Evolutionary conservation across 139 green algal species (phyloP), one percentile per base, ranked within the genome.

Genomic region (Micractinium sp.): DNA sequence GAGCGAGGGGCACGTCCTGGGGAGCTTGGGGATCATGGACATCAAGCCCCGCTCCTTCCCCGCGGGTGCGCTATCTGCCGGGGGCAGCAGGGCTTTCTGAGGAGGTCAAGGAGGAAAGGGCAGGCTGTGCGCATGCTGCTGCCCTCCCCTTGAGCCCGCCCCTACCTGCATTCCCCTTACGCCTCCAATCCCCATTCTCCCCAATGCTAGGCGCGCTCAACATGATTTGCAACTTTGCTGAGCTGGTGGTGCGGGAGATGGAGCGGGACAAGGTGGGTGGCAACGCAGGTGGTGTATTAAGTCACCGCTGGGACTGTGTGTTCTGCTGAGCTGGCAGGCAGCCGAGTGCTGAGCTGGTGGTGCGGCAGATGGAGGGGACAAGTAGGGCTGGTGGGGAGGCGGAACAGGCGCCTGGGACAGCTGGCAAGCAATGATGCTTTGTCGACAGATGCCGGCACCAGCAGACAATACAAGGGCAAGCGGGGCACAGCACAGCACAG

Each of bases 231-330:
- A 84, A 67, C 22, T 89, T 82, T 89, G 85, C 47, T 5, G 85
- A 82, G 53, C 47, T 82, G 85, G 85, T 83, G 85, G 85, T 89
- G 73, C 41, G 69, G 0, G 85, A 83, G 85, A 20, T 83, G n/a
- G 85, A 83, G 85, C 47, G 47, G 2, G 85, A 89, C n/a, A 75
- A 63, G 85, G 73, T 63, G 56, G 47, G 47, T 9, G 9, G 47
- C 47, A 9, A 9, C 9, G 9, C 47, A 56, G 9, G 47, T 9
- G 47, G 47, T 56, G 22, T 86, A 56, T 60, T 86, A 86, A 87
- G 36, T 87, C 79, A 56, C 47, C 47, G 47, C 47, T 56, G 47
- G 47, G 47, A 9, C 9, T 56, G 78, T 56, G 47, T 56, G 82
- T 56, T 9, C 82, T 56, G 47, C 47, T 56, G 47, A 12, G 82